Percentiles rank a stretch among this genome's conserved stretches.
Evolutionary conservation across 352 stramenopile species (phyloP).

Genomic region (Phytophthora colocasiae): DNA sequence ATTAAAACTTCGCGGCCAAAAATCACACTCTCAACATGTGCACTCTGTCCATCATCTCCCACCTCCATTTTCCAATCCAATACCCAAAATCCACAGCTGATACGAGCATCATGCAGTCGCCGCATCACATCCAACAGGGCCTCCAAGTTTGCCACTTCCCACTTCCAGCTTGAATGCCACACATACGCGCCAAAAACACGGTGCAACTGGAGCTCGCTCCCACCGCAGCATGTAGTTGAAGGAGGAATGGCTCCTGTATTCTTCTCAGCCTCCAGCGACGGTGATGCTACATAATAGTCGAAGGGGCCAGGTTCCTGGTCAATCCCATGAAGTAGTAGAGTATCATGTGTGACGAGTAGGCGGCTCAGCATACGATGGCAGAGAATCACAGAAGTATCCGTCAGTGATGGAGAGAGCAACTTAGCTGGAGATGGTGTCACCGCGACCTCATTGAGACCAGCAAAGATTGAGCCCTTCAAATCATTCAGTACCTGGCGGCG

Average conservation of each 20-base stretch:
- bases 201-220: slow-evolving; percentile 75
- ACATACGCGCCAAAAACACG: slow-evolving; percentile 89
- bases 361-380: slow-evolving; percentile 86
- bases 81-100: slow-evolving; percentile 84
- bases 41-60: slow-evolving; percentile 53
- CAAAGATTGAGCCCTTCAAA: slow-evolving; percentile 72
- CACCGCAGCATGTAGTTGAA: slow-evolving; percentile 73
- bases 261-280: slow-evolving; percentile 45
- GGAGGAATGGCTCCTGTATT: slow-evolving; percentile 37
- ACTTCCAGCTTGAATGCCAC: slow-evolving; percentile 89
- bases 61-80: slow-evolving; percentile 83
- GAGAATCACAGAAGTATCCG: slow-evolving; percentile 41
- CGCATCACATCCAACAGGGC: slow-evolving; percentile 74
- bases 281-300: slow-evolving; percentile 41
- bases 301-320: slow-evolving; percentile 40
- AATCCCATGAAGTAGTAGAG: slow-evolving; percentile 59
- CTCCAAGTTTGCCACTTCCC: slow-evolving; percentile 67
- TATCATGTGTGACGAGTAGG: slow-evolving; percentile 80
- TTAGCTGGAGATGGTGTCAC: slow-evolving; percentile 34
- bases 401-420: slow-evolving; percentile 31
- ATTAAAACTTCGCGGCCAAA: slow-evolving; percentile 87
- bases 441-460: slow-evolving; percentile 56
- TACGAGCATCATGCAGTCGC: slow-evolving; percentile 70
- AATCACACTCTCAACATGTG: slow-evolving; percentile 73
- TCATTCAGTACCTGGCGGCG: slow-evolving; percentile 76